Evolutionary conservation across 2,329 filamentous ascomycete genomes (phyloP), one percentile per base, ranked within the genome.

Genomic region (Blastomyces parvus): DNA sequence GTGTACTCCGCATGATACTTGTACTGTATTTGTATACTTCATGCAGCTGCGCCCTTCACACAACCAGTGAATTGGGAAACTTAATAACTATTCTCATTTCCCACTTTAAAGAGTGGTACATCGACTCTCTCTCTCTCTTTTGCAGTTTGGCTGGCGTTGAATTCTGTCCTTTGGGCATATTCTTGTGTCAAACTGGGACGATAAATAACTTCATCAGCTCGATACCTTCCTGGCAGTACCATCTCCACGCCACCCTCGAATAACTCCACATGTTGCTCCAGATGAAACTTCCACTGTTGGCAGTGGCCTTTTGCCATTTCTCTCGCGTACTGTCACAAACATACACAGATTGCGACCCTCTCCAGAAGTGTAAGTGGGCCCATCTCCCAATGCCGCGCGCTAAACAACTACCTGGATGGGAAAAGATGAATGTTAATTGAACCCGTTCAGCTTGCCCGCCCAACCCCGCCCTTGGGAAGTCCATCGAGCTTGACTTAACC

Each of bases 281-380:
- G 9, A n/a, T 30, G 25, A 36, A 14, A 5, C 27, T 59, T 27
- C 27, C 22, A 30, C 17, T 22, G 25, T 27, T 59, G 42, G 25
- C 86, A 80, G 62, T 87, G 5, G 80, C 76, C 42, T 75, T 48
- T 82, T 77, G 38, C 81, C 80, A 59, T 44, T 68, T 72, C 44
- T 72, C 74, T 44, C 65, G 75, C 38, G 68, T 65, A 56, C 67
- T 70, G 17, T 90, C 88, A 53, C 92, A 96, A 76, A 91, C 91
- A 38, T 85, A 78, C 66, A 90, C 89, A 19, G 75, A 82, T 58
- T 97, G 91, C 80, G 87, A 95, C 72, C 91, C 92, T 1, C 65
- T 73, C 14, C 55, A 74, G 33, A 44, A 59, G 33, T 68, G 71
- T 72, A 66, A 42, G 69, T 65, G 1, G 13, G 7, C 3, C 22